Evolutionary conservation across 495 filamentous ascomycete species (phyloP).

Genomic region (Neurospora sp.): DNA sequence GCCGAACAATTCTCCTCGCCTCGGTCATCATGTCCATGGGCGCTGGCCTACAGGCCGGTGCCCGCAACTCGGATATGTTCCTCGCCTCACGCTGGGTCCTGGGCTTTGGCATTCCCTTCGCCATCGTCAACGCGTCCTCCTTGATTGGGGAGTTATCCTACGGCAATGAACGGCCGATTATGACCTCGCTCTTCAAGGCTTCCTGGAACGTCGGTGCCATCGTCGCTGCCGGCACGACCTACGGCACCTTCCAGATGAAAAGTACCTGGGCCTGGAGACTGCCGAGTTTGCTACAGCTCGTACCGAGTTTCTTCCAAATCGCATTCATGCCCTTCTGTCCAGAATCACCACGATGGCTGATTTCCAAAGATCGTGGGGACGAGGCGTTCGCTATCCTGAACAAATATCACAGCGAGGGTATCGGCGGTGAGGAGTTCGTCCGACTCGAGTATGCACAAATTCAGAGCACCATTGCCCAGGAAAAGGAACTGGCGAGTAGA

Average conservation of each 20-base stretch:
- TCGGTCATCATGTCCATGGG: constrained; percentile 33
- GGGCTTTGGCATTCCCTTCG: constrained; percentile 52
- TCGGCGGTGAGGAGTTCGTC: constrained; percentile 39
- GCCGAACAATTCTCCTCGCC: constrained; percentile 42
- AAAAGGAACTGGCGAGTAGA: constrained; percentile 35
- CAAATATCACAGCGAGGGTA: constrained; percentile 49
- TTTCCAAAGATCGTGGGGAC: constrained; percentile 34
- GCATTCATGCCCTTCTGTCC: constrained; percentile 37
- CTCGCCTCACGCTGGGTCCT: constrained; percentile 50
- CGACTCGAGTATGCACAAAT: constrained; percentile 46
- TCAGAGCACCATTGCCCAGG: constrained; percentile 40
- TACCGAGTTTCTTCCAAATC: constrained; percentile 42
- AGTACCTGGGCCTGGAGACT: constrained; percentile 52
- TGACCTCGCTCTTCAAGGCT: constrained; percentile 52
- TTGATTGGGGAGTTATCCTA: constrained; percentile 52
- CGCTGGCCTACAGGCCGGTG: constrained; percentile 17
- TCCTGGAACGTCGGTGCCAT: constrained; percentile 50
- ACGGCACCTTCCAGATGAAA: constrained; percentile 43
- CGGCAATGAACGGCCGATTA: constrained; percentile 47
- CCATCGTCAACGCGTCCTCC: constrained; percentile 46
- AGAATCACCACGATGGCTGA: constrained; percentile 42
- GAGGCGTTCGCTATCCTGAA: constrained; percentile 45
- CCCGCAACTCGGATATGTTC: constrained; percentile 40
- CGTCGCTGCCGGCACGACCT: constrained; percentile 42
- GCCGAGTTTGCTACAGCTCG: constrained; percentile 42